Evolutionary conservation across 2,329 filamentous ascomycete genomes (phyloP).

Genomic region (Hypoxylon sp.): DNA sequence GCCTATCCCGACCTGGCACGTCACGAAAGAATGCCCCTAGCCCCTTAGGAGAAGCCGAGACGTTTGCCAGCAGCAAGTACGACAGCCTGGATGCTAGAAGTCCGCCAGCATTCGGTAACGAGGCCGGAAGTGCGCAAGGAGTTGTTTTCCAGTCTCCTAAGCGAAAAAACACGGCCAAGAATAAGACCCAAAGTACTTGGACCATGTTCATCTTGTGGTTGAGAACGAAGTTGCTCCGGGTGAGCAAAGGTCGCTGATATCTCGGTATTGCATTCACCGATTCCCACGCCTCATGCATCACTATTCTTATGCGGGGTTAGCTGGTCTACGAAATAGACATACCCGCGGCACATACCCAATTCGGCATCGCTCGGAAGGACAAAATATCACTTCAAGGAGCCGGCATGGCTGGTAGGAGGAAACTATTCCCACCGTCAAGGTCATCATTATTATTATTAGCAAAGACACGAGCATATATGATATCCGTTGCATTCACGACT

Average conservation of each 20-base stretch:
- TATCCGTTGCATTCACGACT: slow-evolving; percentile 45
- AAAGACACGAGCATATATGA: slow-evolving; percentile 40
- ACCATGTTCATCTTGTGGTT: slow-evolving; percentile 76
- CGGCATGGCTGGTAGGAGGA: slow-evolving; percentile 15
- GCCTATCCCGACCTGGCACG: slow-evolving; percentile 49
- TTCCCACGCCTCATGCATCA: not conserved
- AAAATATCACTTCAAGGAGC: slow-evolving; percentile 14
- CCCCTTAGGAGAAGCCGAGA: slow-evolving; percentile 56
- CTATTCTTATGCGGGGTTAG: slow-evolving; percentile 5
- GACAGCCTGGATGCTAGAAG: slow-evolving; percentile 57
- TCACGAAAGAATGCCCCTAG: slow-evolving; percentile 49
- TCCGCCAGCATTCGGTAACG: slow-evolving; percentile 51
- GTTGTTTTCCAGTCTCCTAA: slow-evolving; percentile 61
- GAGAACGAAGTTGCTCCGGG: slow-evolving; percentile 68
- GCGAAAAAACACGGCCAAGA: slow-evolving; percentile 67
- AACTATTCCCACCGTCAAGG: slow-evolving; percentile 9
- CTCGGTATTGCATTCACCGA: not conserved
- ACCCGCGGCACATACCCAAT: slow-evolving; percentile 15
- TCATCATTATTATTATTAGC: slow-evolving; percentile 11
- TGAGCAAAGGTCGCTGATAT: slow-evolving; percentile 51
- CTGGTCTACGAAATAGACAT: slow-evolving; percentile 23
- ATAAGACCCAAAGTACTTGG: slow-evolving; percentile 74
- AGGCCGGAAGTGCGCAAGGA: slow-evolving; percentile 59
- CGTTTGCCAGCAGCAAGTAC: slow-evolving; percentile 65
- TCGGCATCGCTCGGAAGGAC: slow-evolving; percentile 17